phyloP scores from a whole-genome alignment of 371 early-diverging fungal species.

The Phascolomyces articulosus region DNA sequence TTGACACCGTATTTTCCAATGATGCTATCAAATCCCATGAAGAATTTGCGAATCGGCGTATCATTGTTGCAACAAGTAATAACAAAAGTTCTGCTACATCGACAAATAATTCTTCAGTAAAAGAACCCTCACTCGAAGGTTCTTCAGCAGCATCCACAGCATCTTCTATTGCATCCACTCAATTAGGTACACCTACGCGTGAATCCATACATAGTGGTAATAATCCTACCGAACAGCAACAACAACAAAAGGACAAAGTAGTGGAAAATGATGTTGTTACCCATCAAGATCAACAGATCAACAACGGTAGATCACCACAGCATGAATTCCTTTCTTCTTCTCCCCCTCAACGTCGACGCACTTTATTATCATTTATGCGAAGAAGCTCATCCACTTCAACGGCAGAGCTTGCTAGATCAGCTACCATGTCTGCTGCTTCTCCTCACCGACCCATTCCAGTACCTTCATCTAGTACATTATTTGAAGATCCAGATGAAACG shows the following conservation, averaged over 20 bases:
- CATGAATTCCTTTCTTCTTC: neutral
- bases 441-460: constrained; percentile 26
- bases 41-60: constrained; percentile 28
- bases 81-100: constrained; percentile 13
- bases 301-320: too few species aligned
- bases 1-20: constrained; percentile 30
- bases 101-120: constrained; percentile 14
- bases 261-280: too few species aligned
- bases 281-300: too few species aligned
- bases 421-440: neutral
- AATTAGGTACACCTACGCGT: neutral
- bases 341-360: constrained; percentile 21
- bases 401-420: constrained; percentile 10
- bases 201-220: neutral
- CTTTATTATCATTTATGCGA: constrained; percentile 36
- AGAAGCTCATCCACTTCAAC: constrained; percentile 12
- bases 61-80: constrained; percentile 14
- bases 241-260: neutral
- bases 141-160: constrained; percentile 5
- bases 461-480: constrained; percentile 35
- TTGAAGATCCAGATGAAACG: constrained; percentile 45
- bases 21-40: constrained; percentile 29
- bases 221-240: neutral
- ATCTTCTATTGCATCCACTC: constrained; percentile 3
- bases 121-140: neutral